Evolutionary conservation across 805 yeast species (phyloP).

Genomic region (Suhomyces sp.): DNA sequence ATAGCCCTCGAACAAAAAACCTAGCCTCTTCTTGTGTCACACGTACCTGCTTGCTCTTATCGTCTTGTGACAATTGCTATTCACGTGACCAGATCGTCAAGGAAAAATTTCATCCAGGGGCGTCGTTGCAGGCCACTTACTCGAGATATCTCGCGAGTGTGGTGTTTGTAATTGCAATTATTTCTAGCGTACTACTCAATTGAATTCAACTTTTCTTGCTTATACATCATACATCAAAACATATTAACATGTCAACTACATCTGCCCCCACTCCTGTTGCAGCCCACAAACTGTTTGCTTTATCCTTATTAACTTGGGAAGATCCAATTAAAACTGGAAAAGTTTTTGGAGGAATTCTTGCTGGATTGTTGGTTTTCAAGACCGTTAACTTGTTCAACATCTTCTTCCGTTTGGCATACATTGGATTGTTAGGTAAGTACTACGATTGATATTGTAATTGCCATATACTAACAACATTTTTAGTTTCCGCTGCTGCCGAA

Average conservation of each 20-base stretch:
- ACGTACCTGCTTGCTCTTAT: not conserved
- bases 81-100: constrained; percentile 5
- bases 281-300: constrained; percentile 4
- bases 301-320: constrained; percentile 64
- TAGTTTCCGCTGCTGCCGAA: constrained; percentile 71
- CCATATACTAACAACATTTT: constrained; percentile 20
- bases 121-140: constrained; percentile 3
- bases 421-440: constrained; percentile 48
- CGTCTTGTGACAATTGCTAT: constrained; percentile 4
- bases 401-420: constrained; percentile 57
- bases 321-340: constrained; percentile 75
- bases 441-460: not conserved
- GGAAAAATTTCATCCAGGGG: constrained; percentile 7
- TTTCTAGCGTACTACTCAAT: not conserved
- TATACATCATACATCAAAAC: not conserved
- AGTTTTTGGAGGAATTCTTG: constrained; percentile 63
- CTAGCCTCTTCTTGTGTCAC: not conserved
- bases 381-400: constrained; percentile 60
- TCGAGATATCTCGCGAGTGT: not conserved
- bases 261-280: not conserved
- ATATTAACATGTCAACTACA: not conserved
- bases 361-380: constrained; percentile 55
- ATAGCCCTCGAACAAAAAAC: not conserved
- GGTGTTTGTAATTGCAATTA: not conserved
- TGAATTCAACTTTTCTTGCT: not conserved